Conservation (phyloP, 306 rosid species). For the Bauhinia variegata region DNA sequence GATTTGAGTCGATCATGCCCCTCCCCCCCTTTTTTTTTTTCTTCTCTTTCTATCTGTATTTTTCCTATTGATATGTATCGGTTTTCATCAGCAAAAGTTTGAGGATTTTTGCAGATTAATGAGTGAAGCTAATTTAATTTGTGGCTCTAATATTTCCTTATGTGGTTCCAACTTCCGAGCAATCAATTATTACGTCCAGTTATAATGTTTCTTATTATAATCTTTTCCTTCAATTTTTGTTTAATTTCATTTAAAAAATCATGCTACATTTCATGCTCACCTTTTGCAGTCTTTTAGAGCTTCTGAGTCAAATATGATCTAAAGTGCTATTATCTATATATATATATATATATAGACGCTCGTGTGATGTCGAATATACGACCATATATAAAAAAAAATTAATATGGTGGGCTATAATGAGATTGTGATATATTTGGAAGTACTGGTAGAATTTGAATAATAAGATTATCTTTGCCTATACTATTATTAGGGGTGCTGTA, state of each 20-base stretch:
- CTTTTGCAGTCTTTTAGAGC: conserved; percentile 33
- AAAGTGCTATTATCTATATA: background rate
- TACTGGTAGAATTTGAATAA: conserved; percentile 54
- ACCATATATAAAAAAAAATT: conserved; percentile 1
- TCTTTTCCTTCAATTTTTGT: conserved; percentile 2
- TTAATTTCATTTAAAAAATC: background rate
- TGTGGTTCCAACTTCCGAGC: conserved; percentile 36
- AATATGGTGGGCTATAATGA: conserved; percentile 40
- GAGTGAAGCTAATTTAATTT: conserved; percentile 53
- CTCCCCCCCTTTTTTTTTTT: background rate
- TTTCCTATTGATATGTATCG: conserved; percentile 48
- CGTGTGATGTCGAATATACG: background rate
- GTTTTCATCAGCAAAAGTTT: conserved; percentile 55
- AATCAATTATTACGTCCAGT: conserved; percentile 40
- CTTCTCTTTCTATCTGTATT: conserved; percentile 4
- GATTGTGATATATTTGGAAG: conserved; percentile 44
- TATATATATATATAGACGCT: too few species aligned
- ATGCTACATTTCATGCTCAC: conserved; percentile 17
- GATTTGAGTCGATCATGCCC: conserved; percentile 49
- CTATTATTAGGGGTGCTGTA: conserved; percentile 53
- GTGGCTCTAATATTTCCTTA: conserved; percentile 47
- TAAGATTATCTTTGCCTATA: conserved; percentile 53
- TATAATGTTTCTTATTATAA: conserved; percentile 7
- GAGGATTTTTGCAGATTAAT: conserved; percentile 42
- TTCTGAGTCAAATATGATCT: conserved; percentile 31